Evolutionary conservation across 1,139 yeast species (phyloP).

Genomic region (Geotrichum citri-aurantii): DNA sequence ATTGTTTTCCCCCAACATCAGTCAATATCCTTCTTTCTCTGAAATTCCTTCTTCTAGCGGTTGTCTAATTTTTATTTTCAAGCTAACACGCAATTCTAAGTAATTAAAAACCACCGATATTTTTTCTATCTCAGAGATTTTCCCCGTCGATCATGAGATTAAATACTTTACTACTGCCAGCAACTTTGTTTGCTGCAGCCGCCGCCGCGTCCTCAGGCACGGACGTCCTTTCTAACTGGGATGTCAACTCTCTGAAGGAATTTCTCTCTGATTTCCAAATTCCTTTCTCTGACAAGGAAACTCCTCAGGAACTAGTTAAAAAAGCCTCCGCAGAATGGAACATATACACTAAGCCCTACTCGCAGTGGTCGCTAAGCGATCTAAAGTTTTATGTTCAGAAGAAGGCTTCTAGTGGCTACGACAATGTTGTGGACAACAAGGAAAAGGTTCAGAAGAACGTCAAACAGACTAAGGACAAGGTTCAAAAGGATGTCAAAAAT

Average conservation of each 20-base stretch:
- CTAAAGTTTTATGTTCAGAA: conserved; percentile 8
- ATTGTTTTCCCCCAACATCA: too few relatives aligned
- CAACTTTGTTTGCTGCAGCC: background rate
- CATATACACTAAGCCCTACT: conserved; percentile 14
- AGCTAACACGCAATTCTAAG: background rate
- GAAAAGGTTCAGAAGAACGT: background rate
- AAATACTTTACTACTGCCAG: background rate
- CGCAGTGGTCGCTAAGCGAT: conserved; percentile 8
- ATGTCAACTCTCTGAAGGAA: background rate
- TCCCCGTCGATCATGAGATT: background rate
- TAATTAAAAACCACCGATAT: too few relatives aligned
- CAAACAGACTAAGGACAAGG: too few relatives aligned
- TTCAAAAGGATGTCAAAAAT: background rate
- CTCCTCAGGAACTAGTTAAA: conserved; percentile 6
- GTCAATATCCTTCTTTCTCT: too few relatives aligned
- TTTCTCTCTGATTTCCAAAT: conserved; percentile 13
- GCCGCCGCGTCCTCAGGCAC: background rate
- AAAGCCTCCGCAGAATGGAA: conserved; percentile 15
- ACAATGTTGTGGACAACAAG: background rate
- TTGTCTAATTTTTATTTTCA: background rate
- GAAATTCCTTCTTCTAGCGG: background rate
- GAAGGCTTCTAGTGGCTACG: background rate
- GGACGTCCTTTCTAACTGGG: background rate
- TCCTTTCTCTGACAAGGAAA: background rate
- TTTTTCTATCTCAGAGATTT: background rate